Base-by-base conservation (phyloP, 2,329 filamentous ascomycete genomes). In the Aureobasidium lini region DNA sequence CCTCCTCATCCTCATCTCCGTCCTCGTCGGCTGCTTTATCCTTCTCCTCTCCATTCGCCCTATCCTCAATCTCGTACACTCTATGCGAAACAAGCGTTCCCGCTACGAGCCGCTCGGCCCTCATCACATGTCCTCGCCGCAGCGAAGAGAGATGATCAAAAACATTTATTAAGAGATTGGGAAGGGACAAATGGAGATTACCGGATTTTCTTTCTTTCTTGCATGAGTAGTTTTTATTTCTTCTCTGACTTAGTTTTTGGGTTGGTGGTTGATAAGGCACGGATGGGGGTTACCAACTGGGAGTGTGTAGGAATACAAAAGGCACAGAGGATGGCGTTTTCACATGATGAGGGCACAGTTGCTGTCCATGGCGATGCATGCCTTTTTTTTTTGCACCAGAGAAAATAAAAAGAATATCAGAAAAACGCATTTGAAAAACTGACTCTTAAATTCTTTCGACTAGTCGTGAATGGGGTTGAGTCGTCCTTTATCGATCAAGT, bases 51-150 rank as follows among this genome's bases (percentile, higher is more conserved):
- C 54, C 8, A 29, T 47, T 3, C 54, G 54, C 23, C 54, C 54
- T 13, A 5, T 47, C n/a, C 23, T 57, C 23, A 57, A 57, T 31
- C 16, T 36, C 15, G 34, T 57, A 13, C 43, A 47, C n/a, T 48
- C 54, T 8, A 47, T 57, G 42, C 42, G 32, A 18, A 47, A 57
- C 16, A 23, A 18, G 13, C 42, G 54, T 29, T 18, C 23, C 40
- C 54, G 42, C 18, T 57, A 57, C 36, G 42, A 37, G 43, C 54
- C 54, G 10, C 54, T 57, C 32, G 54, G 54, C 8, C 43, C 54
- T 10, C 53, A 23, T 23, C 23, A 57, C 18, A n/a, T 9, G 16
- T 48, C 39, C 28, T 40, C 32, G 54, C 40, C 42, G 54, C 18
- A 57, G 31, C 54, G 43, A 57, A 47, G 15, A 40, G 42, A n/a